Evolutionary conservation across 805 yeast genomes (phyloP).

Genomic region (Metschnikowia colocasiae): DNA sequence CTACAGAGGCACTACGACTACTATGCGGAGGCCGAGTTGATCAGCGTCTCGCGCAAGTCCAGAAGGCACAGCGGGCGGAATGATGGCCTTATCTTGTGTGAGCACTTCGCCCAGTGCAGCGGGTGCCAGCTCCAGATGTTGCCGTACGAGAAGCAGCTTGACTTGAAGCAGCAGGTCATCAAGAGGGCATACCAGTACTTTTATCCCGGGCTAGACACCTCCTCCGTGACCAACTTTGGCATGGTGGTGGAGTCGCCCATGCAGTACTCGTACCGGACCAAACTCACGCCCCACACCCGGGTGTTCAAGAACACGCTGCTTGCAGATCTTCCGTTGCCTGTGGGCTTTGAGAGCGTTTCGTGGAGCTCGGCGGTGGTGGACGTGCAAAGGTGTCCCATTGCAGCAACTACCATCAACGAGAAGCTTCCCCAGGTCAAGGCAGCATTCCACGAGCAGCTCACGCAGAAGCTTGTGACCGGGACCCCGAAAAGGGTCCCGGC

Average conservation of each 20-base stretch:
- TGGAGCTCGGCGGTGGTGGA: constrained; percentile 28
- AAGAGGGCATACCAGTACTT: constrained; percentile 34
- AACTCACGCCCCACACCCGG: constrained; percentile 39
- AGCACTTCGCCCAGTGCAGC: constrained; percentile 33
- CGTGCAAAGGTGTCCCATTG: constrained; percentile 36
- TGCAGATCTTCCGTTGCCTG: constrained; percentile 13
- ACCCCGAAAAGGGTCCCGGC: constrained; percentile 6
- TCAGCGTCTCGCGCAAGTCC: constrained; percentile 17
- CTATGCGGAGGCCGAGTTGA: constrained; percentile 30
- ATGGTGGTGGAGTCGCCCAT: constrained; percentile 32
- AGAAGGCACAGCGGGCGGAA: constrained; percentile 18
- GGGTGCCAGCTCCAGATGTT: constrained; percentile 46
- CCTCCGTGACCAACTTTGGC: constrained; percentile 20
- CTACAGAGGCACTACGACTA: constrained; percentile 29
- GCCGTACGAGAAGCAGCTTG: constrained; percentile 35
- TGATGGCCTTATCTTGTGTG: constrained; percentile 29
- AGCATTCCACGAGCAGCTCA: constrained; percentile 9
- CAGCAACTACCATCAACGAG: constrained; percentile 30
- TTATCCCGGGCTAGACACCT: constrained; percentile 22
- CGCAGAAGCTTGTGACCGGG: constrained; percentile 6
- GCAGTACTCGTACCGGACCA: constrained; percentile 38
- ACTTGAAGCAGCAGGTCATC: constrained; percentile 28
- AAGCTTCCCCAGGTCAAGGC: constrained; percentile 18
- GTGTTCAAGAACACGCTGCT: constrained; percentile 12
- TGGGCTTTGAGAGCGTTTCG: constrained; percentile 32